These are phyloP conservation scores for Castanospermum australe DNA, from an alignment of 306 rosid species.

Conservation along the genomic window DNA sequence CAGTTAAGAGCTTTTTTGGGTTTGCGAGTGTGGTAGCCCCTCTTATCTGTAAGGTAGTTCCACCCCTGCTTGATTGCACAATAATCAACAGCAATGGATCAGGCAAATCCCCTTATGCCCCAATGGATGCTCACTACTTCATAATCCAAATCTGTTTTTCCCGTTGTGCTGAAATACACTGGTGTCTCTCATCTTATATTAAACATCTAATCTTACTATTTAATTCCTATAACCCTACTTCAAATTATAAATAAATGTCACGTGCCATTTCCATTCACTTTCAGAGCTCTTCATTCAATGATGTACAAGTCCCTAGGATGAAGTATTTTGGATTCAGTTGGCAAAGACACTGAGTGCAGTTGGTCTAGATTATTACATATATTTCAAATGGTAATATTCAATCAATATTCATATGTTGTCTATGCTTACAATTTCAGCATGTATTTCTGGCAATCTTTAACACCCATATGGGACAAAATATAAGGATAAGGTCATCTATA, in stretches of 20 bases:
- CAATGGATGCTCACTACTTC: background rate
- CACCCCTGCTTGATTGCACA: background rate
- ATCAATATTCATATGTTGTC: background rate
- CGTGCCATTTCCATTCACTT: background rate
- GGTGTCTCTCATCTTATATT: background rate
- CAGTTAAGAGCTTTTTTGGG: background rate
- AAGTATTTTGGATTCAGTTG: background rate
- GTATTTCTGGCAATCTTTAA: background rate
- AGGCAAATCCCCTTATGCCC: background rate
- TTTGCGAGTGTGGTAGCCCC: too few relatives aligned
- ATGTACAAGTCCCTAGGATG: background rate
- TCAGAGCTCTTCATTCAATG: background rate
- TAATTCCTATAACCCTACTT: conserved; percentile 1
- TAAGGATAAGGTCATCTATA: background rate
- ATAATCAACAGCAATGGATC: background rate
- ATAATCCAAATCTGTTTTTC: background rate
- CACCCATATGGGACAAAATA: background rate
- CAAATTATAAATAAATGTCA: background rate
- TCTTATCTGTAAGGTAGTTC: too few relatives aligned
- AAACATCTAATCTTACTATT: background rate
- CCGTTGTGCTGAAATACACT: background rate
- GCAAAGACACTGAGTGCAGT: background rate
- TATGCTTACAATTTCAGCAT: background rate
- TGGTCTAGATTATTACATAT: background rate
- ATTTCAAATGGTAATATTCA: background rate